phyloP scores from a whole-genome alignment of 2,329 filamentous ascomycete species.

The Diaporthe aspalathi region DNA sequence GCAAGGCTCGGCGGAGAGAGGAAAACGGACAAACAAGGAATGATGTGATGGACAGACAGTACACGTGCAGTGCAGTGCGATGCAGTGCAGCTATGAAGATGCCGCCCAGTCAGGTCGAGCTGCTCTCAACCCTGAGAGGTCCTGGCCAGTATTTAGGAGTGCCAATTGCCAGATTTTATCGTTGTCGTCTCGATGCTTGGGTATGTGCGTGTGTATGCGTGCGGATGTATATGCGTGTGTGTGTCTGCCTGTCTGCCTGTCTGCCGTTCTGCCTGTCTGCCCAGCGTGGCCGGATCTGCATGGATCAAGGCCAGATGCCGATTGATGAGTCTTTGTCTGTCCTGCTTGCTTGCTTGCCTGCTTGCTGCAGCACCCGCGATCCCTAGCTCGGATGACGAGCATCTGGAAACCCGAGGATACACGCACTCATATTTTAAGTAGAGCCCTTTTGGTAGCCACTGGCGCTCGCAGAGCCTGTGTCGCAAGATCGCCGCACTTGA shows the following conservation, averaged over 20 bases:
- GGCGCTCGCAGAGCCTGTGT: constrained; percentile 25
- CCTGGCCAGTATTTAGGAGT: constrained; percentile 12
- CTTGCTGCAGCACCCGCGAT: constrained; percentile 27
- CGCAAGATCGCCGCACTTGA: constrained; percentile 32
- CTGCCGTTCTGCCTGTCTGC: constrained; percentile 20
- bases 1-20: constrained; percentile 8
- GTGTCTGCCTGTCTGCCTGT: constrained; percentile 1
- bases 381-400: constrained; percentile 30
- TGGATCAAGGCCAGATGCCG: constrained; percentile 28
- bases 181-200: constrained; percentile 25
- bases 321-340: constrained; percentile 21
- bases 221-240: background rate
- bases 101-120: constrained; percentile 5
- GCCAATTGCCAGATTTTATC: constrained; percentile 21
- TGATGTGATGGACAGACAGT: constrained; percentile 26
- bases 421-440: constrained; percentile 35
- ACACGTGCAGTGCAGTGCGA: constrained; percentile 4
- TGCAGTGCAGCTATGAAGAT: background rate
- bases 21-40: constrained; percentile 25
- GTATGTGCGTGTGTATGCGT: background rate
- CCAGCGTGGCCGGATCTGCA: constrained; percentile 37
- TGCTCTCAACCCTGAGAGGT: constrained; percentile 7
- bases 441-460: constrained; percentile 12
- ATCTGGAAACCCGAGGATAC: constrained; percentile 16
- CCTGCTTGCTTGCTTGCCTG: constrained; percentile 1